Evolutionary conservation across 2,329 filamentous ascomycete species (phyloP).

Genomic region (Trichoderma hamatum): DNA sequence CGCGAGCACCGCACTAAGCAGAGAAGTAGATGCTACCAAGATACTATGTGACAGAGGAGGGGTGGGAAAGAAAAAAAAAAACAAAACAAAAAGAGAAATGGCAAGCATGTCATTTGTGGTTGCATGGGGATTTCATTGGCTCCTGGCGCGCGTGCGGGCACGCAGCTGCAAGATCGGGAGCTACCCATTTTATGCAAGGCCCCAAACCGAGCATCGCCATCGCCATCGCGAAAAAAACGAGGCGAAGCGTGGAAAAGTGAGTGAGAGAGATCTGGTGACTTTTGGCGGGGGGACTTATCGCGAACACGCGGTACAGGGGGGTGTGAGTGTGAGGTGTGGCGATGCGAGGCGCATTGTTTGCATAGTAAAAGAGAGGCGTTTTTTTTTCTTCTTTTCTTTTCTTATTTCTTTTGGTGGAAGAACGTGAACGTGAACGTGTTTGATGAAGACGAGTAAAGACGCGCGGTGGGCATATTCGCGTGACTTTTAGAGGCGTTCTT

Average conservation of each 20-base stretch:
- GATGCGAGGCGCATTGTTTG: constrained; percentile 1
- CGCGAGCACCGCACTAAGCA: not conserved
- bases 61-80: not conserved
- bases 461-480: constrained; percentile 5
- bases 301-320: not conserved
- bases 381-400: not conserved
- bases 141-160: not conserved
- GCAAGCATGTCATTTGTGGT: not conserved
- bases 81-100: not conserved
- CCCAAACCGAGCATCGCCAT: not conserved
- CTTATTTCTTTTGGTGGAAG: not conserved
- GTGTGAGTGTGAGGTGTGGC: not conserved
- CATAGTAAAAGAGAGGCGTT: not conserved
- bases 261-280: not conserved
- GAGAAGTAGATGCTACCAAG: not conserved
- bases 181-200: not conserved
- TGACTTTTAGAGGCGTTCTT: constrained; percentile 7
- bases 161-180: constrained; percentile 6
- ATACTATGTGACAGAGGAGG: not conserved
- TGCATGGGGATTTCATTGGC: not conserved
- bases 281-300: not conserved
- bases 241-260: not conserved
- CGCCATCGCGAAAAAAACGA: not conserved
- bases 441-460: not conserved
- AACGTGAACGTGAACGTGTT: not conserved